Evolutionary conservation across 495 filamentous ascomycete species (phyloP).

Genomic region (Tuber indicum): DNA sequence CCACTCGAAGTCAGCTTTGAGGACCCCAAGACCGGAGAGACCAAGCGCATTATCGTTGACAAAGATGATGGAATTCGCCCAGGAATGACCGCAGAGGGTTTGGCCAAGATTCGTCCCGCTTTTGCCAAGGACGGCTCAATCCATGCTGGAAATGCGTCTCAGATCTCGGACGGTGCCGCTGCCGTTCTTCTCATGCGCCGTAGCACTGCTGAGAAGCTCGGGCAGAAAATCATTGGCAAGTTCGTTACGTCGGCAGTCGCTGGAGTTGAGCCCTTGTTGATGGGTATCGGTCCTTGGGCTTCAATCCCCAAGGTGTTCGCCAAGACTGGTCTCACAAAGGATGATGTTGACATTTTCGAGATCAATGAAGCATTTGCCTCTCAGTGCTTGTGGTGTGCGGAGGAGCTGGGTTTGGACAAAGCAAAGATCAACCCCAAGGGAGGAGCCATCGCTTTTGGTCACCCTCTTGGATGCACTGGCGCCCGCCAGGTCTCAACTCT

Average conservation of each 20-base stretch:
- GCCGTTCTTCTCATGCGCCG: constrained; percentile 95
- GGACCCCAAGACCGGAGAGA: constrained; percentile 86
- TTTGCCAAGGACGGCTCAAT: constrained; percentile 89
- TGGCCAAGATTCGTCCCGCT: constrained; percentile 82
- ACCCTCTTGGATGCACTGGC: constrained; percentile 91
- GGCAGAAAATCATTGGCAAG: constrained; percentile 85
- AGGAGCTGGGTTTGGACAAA: constrained; percentile 72
- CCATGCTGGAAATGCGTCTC: constrained; percentile 91
- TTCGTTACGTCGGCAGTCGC: constrained; percentile 77
- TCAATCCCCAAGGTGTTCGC: constrained; percentile 86
- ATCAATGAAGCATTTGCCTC: constrained; percentile 98
- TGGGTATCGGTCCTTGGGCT: constrained; percentile 94
- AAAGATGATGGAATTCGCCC: constrained; percentile 81
- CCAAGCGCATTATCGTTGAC: constrained; percentile 73
- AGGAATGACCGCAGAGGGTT: constrained; percentile 77
- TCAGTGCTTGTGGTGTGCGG: constrained; percentile 89
- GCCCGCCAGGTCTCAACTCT: constrained; percentile 89
- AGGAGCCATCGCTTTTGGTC: constrained; percentile 96
- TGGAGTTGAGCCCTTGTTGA: constrained; percentile 85
- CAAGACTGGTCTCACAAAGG: constrained; percentile 77
- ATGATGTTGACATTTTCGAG: constrained; percentile 95
- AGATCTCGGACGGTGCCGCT: constrained; percentile 93
- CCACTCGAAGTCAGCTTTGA: constrained; percentile 75
- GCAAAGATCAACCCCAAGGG: constrained; percentile 95
- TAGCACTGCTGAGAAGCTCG: constrained; percentile 77